These are phyloP conservation scores for Apophysomyces variabilis DNA, from an alignment of 371 early-diverging fungal genomes.

Conservation along the genomic window DNA sequence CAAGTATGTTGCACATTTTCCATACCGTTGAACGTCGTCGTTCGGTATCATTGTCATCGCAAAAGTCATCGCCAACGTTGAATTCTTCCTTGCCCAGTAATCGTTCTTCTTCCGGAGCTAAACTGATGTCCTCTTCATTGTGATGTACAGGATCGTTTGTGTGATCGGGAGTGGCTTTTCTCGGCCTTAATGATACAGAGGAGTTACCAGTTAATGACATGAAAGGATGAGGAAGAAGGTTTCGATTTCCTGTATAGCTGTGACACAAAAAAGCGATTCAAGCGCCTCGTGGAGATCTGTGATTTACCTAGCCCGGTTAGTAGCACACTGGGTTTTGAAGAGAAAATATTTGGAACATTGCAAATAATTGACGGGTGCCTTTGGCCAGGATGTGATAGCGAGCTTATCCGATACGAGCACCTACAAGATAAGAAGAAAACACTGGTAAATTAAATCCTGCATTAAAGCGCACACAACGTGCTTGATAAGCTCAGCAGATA, in stretches of 20 bases:
- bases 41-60: conserved; percentile 10
- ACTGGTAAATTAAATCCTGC: too few relatives aligned
- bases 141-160: neutral
- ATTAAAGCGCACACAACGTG: too few relatives aligned
- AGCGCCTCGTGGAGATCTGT: neutral
- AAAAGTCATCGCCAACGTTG: conserved; percentile 13
- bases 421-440: too few relatives aligned
- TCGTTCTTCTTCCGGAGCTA: conserved; percentile 13
- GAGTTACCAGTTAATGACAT: conserved; percentile 11
- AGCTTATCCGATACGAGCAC: too few relatives aligned
- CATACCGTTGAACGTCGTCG: neutral
- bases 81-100: conserved; percentile 5
- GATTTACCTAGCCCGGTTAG: too few relatives aligned
- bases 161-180: conserved; percentile 13
- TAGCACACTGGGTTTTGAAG: too few relatives aligned
- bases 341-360: too few relatives aligned
- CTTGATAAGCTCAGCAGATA: too few relatives aligned
- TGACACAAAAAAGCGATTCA: neutral
- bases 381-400: too few relatives aligned
- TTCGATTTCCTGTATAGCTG: too few relatives aligned
- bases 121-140: conserved; percentile 7
- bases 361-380: too few relatives aligned
- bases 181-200: conserved; percentile 16
- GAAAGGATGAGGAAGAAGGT: neutral
- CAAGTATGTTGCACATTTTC: neutral